Evolutionary conservation across 495 filamentous ascomycete species (phyloP).

Genomic region (Apiosordaria backusii): DNA sequence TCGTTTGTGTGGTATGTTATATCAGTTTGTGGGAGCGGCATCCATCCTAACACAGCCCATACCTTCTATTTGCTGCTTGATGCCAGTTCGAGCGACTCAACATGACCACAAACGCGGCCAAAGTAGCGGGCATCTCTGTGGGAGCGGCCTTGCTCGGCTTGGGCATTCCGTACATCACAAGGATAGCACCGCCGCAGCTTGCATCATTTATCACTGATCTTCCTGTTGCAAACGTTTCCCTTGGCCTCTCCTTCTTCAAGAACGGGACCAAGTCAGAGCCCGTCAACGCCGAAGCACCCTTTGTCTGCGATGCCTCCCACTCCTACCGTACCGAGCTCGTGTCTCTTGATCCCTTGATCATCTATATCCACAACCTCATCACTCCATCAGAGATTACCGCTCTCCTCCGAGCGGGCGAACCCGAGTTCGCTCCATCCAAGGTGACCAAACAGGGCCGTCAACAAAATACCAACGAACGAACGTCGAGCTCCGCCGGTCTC

Average conservation of each 20-base stretch:
- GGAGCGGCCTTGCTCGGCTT: slow-evolving; percentile 26
- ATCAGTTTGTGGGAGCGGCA: not conserved
- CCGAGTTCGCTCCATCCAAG: slow-evolving; percentile 37
- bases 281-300: slow-evolving; percentile 6
- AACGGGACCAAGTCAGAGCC: not conserved
- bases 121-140: slow-evolving; percentile 24
- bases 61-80: not conserved
- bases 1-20: not conserved
- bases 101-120: slow-evolving; percentile 18
- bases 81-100: not conserved
- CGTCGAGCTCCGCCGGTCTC: slow-evolving; percentile 43
- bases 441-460: slow-evolving; percentile 39
- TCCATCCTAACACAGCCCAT: not conserved
- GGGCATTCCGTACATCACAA: slow-evolving; percentile 22
- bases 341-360: slow-evolving; percentile 44
- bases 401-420: slow-evolving; percentile 39
- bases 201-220: slow-evolving; percentile 24
- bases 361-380: slow-evolving; percentile 46
- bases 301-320: slow-evolving; percentile 32
- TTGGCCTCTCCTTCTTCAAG: slow-evolving; percentile 22
- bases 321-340: slow-evolving; percentile 42
- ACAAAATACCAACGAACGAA: slow-evolving; percentile 37
- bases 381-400: slow-evolving; percentile 34
- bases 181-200: slow-evolving; percentile 19
- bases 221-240: slow-evolving; percentile 22